These are phyloP conservation scores for Prunella vulgaris DNA, from an alignment of 257 asterid genomes.

Conservation along the genomic window DNA sequence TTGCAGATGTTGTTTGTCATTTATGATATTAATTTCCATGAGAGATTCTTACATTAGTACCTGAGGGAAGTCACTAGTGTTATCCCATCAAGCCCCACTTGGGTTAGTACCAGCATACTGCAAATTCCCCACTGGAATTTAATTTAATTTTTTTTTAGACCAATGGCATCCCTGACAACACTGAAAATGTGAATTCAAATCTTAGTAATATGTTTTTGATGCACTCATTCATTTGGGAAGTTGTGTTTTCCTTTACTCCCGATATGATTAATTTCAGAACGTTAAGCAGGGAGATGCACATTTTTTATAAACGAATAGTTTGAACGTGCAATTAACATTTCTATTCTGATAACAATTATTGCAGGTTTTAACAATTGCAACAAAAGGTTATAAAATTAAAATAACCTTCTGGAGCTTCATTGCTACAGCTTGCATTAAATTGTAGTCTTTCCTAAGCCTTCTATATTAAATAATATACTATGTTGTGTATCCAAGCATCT, in stretches of 20 bases:
- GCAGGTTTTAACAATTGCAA: background rate
- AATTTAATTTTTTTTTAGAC: background rate
- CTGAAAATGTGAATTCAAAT: background rate
- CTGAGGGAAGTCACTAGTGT: background rate
- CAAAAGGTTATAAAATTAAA: background rate
- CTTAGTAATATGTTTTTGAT: background rate
- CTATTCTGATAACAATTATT: background rate
- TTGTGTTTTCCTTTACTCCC: background rate
- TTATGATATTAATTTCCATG: background rate
- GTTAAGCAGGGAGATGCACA: background rate
- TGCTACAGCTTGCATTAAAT: background rate
- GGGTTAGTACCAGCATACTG: background rate
- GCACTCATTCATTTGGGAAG: too few species aligned
- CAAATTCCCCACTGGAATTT: background rate
- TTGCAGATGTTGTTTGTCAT: background rate
- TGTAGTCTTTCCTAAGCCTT: conserved; percentile 5
- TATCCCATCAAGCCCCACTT: background rate
- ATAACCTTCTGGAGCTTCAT: background rate
- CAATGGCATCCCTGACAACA: background rate
- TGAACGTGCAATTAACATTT: background rate
- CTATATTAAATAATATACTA: background rate
- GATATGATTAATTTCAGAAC: background rate
- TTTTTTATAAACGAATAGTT: background rate
- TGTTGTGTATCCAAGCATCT: conserved; percentile 2
- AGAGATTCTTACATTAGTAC: background rate